Conservation (phyloP, 2,329 filamentous ascomycete species). For the Fusarium poae region DNA sequence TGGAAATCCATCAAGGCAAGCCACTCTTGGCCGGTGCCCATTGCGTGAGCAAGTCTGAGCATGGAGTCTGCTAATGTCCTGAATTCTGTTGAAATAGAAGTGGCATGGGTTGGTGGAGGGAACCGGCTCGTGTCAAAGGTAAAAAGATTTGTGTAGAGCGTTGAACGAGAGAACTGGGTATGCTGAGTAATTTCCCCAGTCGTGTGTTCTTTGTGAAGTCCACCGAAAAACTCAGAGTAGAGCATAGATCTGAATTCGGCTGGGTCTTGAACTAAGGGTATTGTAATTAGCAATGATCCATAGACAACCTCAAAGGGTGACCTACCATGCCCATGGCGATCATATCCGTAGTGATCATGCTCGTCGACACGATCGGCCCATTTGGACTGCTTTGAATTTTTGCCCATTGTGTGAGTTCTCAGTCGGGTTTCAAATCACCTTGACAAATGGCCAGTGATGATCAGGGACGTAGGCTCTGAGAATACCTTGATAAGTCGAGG, state of each 20-base stretch:
- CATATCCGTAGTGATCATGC: background rate
- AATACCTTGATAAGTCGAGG: background rate
- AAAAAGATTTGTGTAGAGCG: background rate
- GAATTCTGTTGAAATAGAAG: background rate
- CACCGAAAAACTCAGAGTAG: background rate
- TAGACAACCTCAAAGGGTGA: background rate
- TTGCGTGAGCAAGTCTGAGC: background rate
- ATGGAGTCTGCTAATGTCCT: background rate
- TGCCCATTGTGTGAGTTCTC: background rate
- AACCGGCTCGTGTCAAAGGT: background rate
- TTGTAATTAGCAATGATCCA: background rate
- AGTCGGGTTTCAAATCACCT: background rate
- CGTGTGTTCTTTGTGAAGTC: background rate
- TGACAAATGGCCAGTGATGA: background rate
- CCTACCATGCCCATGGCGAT: too few relatives aligned
- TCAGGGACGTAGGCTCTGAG: background rate
- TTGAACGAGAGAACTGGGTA: background rate
- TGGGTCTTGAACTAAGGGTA: background rate
- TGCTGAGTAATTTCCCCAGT: background rate
- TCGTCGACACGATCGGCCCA: background rate
- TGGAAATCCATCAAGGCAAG: background rate
- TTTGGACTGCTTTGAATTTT: background rate
- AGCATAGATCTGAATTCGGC: background rate
- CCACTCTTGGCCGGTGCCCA: background rate
- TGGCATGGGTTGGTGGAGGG: background rate